Base-by-base conservation (phyloP, 176 grass and related monocot genomes). In the Aegilops speltoides region DNA sequence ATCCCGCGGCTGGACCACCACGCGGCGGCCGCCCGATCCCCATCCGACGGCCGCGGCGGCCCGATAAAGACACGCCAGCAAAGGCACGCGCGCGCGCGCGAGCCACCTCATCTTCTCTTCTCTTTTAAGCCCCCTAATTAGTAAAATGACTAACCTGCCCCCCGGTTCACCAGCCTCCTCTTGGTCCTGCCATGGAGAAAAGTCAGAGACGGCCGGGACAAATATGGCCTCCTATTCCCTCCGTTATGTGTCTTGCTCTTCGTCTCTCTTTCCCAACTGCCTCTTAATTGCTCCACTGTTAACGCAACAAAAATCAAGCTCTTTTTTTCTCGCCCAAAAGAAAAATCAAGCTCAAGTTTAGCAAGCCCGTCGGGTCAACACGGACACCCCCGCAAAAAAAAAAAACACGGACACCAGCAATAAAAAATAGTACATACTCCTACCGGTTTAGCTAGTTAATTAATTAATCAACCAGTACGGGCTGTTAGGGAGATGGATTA, bases 1-100 rank as follows among this genome's bases (percentile, higher is more conserved):
- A 52, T 84, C 82, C 68, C 80, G 3, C 4, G 56, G 0, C 73
- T 78, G 91, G 95, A 92, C 93, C 87, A 94, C 86, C 31, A 23
- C 3, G 8, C 76, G n/a, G 8, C 15, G 9, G 10, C 54, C 88
- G 76, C 73, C 16, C 69, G 92, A 92, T 98, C 48, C 6, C 14
- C 15, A 92, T 94, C 92, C 72, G 69, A 92, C 75, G 72, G 80
- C 64, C 52, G 24, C 17, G 41, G 31, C 26, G 38, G 79, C 52
- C 23, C 78, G 77, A 83, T 78, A 83, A 78, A 82, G 85, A 85
- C 52, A 8, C 83, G 7, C 74, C 23, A 68, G 54, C 68, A 15
- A 62, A 64, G 34, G 11, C n/a, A 82, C 20, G 17, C 72, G 23
- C 41, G 41, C 40, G 38, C 22, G 28, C 26, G 64, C 64, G 4